Evolutionary conservation across 1,139 yeast genomes (phyloP), one percentile per base, ranked within the genome.

Genomic region (Pneumocystis canis): DNA sequence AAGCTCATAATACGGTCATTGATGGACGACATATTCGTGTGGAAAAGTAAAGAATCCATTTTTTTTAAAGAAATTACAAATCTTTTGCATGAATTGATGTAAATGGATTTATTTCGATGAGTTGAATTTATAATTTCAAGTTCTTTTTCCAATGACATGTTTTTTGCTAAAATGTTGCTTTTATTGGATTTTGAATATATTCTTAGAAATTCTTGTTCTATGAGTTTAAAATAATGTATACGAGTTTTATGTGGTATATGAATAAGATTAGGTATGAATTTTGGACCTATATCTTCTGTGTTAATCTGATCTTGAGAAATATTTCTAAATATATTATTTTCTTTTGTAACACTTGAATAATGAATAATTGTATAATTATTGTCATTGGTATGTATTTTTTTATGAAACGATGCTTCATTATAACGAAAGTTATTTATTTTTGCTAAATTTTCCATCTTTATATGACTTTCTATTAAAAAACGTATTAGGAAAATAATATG

Each of bases 11-110:
- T 63, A 79, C 88, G 3, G 72, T 77, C 9, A 75, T 89, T 63
- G 83, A 87, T 71, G 95, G 89, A 9, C 79, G 96, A 70, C 77
- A 81, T 14, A 82, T 89, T 63, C 80, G 97, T 65, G 87, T 96
- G 73, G 97, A 89, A 73, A 84, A 84, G 37, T 33, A 33, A 33
- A 33, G 18, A 5, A 40, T 40, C 28, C 6, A 11, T 40, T 3
- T 40, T 40, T 40, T 40, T 40, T 20, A 40, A 40, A 40, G 53
- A 40, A 40, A 40, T 40, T 40, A 40, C 18, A 40, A n/a, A 40
- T 6, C 18, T 40, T 40, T 40, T 40, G 25, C 53, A 40, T 40
- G 53, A 20, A 40, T 40, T 40, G 25, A 40, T 40, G 18, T 40
- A 40, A 40, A 40, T 40, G 20, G 28, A 20, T 40, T 40, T 40